Conservation (phyloP, 345 rosid genomes). For the Reutealis trisperma region DNA sequence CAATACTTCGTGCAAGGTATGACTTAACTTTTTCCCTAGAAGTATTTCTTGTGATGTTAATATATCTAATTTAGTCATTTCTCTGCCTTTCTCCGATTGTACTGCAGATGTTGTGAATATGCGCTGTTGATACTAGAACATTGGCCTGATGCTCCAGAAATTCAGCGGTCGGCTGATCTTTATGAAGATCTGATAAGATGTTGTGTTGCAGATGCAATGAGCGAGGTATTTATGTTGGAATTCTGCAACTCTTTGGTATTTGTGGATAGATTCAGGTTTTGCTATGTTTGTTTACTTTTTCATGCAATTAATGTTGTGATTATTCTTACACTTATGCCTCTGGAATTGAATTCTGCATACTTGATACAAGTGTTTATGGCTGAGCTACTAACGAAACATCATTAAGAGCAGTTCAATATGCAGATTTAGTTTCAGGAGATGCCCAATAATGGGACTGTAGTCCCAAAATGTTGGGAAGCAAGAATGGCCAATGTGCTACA, state of each 20-base stretch:
- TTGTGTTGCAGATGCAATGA: constrained; percentile 98
- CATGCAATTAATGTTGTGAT: neutral
- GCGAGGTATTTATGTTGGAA: constrained; percentile 65
- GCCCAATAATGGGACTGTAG: neutral
- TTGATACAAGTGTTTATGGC: neutral
- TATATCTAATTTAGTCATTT: constrained; percentile 5
- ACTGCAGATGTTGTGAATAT: constrained; percentile 92
- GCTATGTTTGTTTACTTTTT: neutral
- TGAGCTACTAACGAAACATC: neutral
- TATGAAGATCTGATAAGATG: constrained; percentile 89
- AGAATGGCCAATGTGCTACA: neutral
- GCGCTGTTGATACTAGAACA: constrained; percentile 88
- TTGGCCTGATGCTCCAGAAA: constrained; percentile 99
- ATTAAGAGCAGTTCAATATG: neutral
- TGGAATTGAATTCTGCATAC: neutral
- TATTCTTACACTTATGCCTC: no score
- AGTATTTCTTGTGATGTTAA: constrained; percentile 22
- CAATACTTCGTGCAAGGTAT: constrained; percentile 87
- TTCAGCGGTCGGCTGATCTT: constrained; percentile 84
- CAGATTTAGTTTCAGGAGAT: neutral
- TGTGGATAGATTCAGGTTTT: neutral
- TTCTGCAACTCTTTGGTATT: neutral
- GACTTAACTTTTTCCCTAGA: constrained; percentile 10
- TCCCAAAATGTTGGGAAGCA: neutral
- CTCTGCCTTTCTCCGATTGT: neutral